phyloP scores from a whole-genome alignment of 345 rosid genomes.

The Arabis alpina region DNA sequence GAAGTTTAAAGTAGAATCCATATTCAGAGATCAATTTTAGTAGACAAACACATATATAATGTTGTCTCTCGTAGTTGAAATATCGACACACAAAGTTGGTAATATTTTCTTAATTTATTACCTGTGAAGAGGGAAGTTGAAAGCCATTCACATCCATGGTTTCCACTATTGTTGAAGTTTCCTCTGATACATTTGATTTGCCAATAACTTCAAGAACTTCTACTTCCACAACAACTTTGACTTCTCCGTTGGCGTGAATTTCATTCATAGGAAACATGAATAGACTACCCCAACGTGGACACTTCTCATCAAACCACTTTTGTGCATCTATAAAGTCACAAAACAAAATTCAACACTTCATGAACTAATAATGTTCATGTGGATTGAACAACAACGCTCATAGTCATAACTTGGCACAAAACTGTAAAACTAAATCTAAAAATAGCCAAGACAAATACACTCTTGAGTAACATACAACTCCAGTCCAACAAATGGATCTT shows the following conservation, averaged over 20 bases:
- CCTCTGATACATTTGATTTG: not conserved
- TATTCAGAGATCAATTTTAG: no score
- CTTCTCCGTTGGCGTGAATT: slow-evolving; percentile 45
- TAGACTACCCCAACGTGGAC: not conserved
- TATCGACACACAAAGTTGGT: no score
- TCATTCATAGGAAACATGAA: not conserved
- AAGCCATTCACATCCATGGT: not conserved
- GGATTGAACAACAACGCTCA: no score
- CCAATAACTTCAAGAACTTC: slow-evolving; percentile 25
- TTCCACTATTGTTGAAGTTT: slow-evolving; percentile 9
- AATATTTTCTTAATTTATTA: not conserved
- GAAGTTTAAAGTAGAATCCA: no score
- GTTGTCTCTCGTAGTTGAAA: no score
- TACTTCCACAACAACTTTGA: slow-evolving; percentile 71
- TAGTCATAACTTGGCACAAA: no score
- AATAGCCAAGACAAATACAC: no score
- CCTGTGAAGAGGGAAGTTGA: slow-evolving; percentile 27
- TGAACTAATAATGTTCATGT: no score
- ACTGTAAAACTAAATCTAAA: no score
- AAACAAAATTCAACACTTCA: not conserved
- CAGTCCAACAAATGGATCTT: no score
- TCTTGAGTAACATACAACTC: no score
- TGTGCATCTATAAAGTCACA: not conserved
- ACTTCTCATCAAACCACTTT: not conserved
- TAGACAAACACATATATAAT: no score